A percentile compares a stretch with the other conserved stretches of the same genome.
Conservation (phyloP, 345 rosid genomes). For the Eucalyptus cloeziana region DNA sequence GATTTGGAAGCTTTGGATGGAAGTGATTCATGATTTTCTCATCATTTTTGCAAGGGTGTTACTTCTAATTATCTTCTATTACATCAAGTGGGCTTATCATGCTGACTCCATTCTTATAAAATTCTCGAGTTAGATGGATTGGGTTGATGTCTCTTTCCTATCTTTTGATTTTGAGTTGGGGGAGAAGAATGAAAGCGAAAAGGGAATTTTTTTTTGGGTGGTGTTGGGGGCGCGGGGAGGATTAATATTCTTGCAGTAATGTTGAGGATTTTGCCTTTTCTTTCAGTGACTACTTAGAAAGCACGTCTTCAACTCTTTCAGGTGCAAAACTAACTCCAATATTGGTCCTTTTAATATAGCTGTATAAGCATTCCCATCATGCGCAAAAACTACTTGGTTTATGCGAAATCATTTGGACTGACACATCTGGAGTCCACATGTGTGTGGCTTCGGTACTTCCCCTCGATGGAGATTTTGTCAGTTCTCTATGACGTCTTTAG, state of each 20-base stretch:
- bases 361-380: background rate
- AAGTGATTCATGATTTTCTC: background rate
- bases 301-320: background rate
- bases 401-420: background rate
- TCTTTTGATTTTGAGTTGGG: background rate
- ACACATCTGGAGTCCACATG: background rate
- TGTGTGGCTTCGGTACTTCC: background rate
- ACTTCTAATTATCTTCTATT: background rate
- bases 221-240: background rate
- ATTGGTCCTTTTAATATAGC: background rate
- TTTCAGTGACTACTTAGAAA: background rate
- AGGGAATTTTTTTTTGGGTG: background rate
- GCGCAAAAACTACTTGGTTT: background rate
- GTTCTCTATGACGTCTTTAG: background rate
- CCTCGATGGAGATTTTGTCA: background rate
- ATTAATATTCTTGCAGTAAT: background rate
- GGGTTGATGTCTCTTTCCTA: background rate
- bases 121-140: background rate
- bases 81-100: background rate
- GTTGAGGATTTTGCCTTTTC: background rate
- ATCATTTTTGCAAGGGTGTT: background rate
- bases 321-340: background rate
- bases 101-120: background rate
- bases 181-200: background rate
- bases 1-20: background rate